phyloP scores from a whole-genome alignment of 1,284 basidiomycete genomes.

The Tetrapyrgos nigripes region DNA sequence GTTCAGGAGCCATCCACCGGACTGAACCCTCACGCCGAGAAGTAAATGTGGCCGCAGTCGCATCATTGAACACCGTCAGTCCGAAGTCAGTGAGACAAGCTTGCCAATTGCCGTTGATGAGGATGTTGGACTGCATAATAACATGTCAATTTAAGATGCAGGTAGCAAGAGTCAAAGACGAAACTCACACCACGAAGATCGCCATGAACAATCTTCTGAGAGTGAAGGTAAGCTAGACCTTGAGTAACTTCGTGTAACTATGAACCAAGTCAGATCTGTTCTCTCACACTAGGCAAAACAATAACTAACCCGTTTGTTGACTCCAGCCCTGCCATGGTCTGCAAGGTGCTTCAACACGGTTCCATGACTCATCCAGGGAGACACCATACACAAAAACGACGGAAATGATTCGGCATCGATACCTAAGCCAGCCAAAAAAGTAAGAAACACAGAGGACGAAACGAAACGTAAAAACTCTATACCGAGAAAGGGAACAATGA shows the following conservation, averaged over 20 bases:
- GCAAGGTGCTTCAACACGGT: constrained; percentile 19
- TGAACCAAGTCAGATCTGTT: background rate
- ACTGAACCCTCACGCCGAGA: background rate
- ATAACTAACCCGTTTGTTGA: background rate
- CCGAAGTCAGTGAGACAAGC: constrained; percentile 28
- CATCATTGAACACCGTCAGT: constrained; percentile 10
- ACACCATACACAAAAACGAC: constrained; percentile 22
- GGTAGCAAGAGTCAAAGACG: too few relatives aligned
- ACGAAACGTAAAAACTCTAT: constrained; percentile 25
- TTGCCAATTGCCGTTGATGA: constrained; percentile 23
- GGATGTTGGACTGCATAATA: constrained; percentile 24
- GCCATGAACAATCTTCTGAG: constrained; percentile 16
- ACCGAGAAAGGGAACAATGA: constrained; percentile 27
- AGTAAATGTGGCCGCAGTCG: background rate
- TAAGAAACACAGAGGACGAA: too few relatives aligned
- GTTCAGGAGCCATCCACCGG: constrained; percentile 6
- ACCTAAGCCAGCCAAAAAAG: too few relatives aligned
- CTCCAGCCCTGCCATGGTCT: background rate
- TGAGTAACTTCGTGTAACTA: constrained; percentile 18
- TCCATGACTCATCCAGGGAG: constrained; percentile 27
- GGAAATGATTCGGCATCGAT: constrained; percentile 26
- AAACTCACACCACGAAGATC: constrained; percentile 15
- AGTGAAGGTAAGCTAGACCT: constrained; percentile 19
- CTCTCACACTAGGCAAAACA: background rate
- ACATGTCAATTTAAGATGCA: background rate